These are phyloP conservation scores for Cryptococcus sp. DNA, from an alignment of 1,284 basidiomycete genomes.

Conservation along the genomic window DNA sequence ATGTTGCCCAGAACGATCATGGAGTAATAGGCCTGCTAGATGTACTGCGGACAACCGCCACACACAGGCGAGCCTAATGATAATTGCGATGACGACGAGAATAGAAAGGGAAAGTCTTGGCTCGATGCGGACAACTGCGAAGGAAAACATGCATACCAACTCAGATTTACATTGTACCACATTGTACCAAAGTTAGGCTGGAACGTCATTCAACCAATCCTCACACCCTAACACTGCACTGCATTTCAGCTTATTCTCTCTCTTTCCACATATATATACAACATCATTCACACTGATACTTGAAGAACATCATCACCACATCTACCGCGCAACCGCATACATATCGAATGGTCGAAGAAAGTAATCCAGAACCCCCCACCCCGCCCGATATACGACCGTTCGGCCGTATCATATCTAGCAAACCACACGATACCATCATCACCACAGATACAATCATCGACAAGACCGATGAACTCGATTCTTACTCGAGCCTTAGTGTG, in stretches of 20 bases:
- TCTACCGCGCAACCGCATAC: neutral
- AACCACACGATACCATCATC: conserved; percentile 3
- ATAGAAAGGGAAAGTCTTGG: no score
- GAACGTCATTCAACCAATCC: neutral
- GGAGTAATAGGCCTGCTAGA: no score
- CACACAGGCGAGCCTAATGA: no score
- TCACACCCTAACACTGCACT: neutral
- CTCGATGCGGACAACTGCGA: no score
- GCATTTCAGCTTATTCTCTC: neutral
- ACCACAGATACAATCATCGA: conserved; percentile 7
- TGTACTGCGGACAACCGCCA: no score
- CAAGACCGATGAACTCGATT: conserved; percentile 1
- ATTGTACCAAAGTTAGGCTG: no score
- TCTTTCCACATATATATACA: neutral
- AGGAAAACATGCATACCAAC: no score
- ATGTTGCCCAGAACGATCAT: no score
- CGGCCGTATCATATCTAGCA: conserved; percentile 11
- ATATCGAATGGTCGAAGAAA: conserved; percentile 27
- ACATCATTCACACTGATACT: neutral
- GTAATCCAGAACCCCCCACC: conserved; percentile 19
- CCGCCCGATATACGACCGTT: conserved; percentile 32
- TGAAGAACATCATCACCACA: neutral
- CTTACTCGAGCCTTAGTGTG: neutral
- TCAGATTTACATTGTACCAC: no score
- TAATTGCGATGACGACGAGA: no score